Evolutionary conservation across 2,329 filamentous ascomycete species (phyloP).

Genomic region (Aspergillus fischeri): DNA sequence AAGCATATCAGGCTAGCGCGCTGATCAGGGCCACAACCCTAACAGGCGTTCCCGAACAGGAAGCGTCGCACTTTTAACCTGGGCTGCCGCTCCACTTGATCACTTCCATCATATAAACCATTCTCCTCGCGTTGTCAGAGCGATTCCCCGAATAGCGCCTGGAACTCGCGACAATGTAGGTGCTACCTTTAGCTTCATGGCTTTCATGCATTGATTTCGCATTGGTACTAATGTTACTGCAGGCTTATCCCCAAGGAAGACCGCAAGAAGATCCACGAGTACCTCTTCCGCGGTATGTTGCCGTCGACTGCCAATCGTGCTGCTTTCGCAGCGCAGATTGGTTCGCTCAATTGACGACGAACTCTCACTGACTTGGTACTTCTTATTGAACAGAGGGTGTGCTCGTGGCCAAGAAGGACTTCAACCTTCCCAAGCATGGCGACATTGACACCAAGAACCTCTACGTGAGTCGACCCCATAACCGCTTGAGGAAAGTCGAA

Average conservation of each 20-base stretch:
- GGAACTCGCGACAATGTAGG: slow-evolving; percentile 53
- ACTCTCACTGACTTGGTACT: slow-evolving; percentile 4
- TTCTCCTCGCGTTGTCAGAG: slow-evolving; percentile 44
- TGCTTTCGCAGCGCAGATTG: background rate
- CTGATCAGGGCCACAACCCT: slow-evolving; percentile 31
- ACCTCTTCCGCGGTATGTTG: slow-evolving; percentile 84
- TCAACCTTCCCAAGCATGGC: slow-evolving; percentile 93
- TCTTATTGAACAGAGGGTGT: slow-evolving; percentile 56
- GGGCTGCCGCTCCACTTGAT: slow-evolving; percentile 29
- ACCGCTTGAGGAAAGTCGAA: background rate
- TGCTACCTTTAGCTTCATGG: background rate
- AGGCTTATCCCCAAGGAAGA: slow-evolving; percentile 99
- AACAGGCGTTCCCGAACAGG: slow-evolving; percentile 21
- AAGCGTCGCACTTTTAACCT: slow-evolving; percentile 36
- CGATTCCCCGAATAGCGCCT: slow-evolving; percentile 51
- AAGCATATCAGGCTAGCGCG: slow-evolving; percentile 3
- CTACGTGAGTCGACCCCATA: slow-evolving; percentile 53
- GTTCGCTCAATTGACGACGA: slow-evolving; percentile 8
- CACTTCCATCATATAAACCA: slow-evolving; percentile 33
- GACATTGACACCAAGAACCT: slow-evolving; percentile 99
- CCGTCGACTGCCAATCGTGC: slow-evolving; percentile 16
- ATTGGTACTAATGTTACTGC: slow-evolving; percentile 16
- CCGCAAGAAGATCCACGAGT: slow-evolving; percentile 99
- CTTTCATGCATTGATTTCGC: background rate
- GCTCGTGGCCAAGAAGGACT: slow-evolving; percentile 99